Conservation (phyloP, 192 early-diverging fungal species). For the Backusella tuberculispora region DNA sequence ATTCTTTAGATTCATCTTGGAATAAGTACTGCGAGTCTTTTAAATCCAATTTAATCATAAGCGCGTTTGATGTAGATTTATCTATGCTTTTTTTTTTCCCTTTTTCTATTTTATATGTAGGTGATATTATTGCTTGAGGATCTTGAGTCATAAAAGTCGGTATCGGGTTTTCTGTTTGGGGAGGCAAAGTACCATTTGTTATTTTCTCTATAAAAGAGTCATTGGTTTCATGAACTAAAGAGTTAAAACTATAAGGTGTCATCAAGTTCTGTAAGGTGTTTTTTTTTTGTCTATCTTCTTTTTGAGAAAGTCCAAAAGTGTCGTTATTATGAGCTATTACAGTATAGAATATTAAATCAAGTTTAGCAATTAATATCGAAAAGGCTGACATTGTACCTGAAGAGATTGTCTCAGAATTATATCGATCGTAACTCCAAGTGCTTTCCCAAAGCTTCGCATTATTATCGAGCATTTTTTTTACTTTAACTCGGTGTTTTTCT, state of each 20-base stretch:
- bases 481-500: slow-evolving; percentile 20
- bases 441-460: slow-evolving; percentile 28
- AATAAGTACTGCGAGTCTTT: background rate
- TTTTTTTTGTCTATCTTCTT: background rate
- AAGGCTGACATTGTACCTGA: background rate
- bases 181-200: background rate
- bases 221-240: background rate
- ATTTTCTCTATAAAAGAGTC: background rate
- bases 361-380: background rate
- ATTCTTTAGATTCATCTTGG: background rate
- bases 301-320: background rate
- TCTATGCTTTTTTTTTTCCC: background rate
- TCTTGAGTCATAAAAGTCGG: background rate
- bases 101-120: background rate
- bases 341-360: background rate
- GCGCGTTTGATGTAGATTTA: background rate
- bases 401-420: background rate
- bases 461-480: slow-evolving; percentile 20
- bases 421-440: background rate
- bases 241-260: background rate
- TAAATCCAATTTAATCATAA: background rate
- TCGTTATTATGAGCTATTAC: background rate
- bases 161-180: background rate
- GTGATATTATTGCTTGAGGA: background rate
- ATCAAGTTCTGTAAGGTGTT: background rate